Base-by-base conservation (phyloP, 371 early-diverging fungal genomes). In the Basidiobolus meristosporus region DNA sequence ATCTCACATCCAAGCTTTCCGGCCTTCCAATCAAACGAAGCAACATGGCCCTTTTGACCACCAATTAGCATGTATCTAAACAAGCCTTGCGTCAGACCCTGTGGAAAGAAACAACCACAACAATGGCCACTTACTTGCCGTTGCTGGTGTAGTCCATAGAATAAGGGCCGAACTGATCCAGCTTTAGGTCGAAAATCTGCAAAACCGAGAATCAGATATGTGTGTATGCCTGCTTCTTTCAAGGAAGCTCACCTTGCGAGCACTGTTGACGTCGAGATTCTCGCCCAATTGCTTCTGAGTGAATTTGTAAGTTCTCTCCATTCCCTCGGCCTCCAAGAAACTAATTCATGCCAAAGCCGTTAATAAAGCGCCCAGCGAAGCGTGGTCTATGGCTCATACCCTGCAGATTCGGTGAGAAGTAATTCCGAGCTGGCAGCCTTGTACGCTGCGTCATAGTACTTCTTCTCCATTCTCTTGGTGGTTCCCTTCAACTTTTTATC, bases 21-120 rank as follows among this genome's bases (percentile, higher is more conserved):
- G n/a, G 55, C 66, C 48, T 82, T 77, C 86, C 93, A 91, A 57
- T 96, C 86, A 51, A 97, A 80, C 0, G 85, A 73, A 7, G 92
- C 85, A 40, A 93, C 50, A 58, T 89, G 97, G 20, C 97, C 98
- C 48, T 81, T 85, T 21, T 72, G 62, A 7, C 90, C 97, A 39
- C 82, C 90, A 28, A 97, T 67, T 38, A 95, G 60, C 48, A 95
- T 48, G 49, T 80, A 64, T 37, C 73, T 68, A 47, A 16, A n/a
- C 10, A 31, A 26, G 31, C 20, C 12, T n/a, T 35, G 26, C 6
- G 15, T 37, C 23, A 28, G 1, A 20, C 41, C 11, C 20, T 20
- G 2, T 4, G 9, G 16, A 19, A 38, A 31, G 19, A 51, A n/a
- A 14, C 11, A 28, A 21, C 12, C 2, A 10, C 11, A 14, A 11